Percentiles rank a stretch among this genome's conserved stretches.
These are phyloP conservation scores for Russula vinacea DNA, from an alignment of 768 basidiomycete species.

Conservation along the genomic window DNA sequence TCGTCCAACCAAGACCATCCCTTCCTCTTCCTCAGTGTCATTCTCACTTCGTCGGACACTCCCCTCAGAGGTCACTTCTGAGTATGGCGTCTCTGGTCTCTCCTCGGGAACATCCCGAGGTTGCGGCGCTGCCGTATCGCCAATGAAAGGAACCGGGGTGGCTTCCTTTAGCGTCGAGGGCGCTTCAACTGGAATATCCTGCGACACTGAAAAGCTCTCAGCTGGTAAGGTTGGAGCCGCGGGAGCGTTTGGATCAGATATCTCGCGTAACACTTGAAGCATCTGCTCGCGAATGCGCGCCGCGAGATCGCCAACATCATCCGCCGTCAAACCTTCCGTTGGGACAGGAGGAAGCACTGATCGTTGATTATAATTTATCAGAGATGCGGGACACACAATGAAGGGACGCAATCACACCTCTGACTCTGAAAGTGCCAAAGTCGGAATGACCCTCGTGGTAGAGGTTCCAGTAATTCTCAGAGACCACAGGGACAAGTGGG, in stretches of 20 bases:
- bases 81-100: conserved; percentile 29
- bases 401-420: conserved; percentile 51
- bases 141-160: conserved; percentile 10
- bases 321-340: conserved; percentile 65
- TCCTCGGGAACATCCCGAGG: conserved; percentile 15
- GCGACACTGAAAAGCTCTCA: not conserved
- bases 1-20: conserved; percentile 72
- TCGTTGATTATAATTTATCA: conserved; percentile 21
- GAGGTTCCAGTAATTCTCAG: conserved; percentile 88
- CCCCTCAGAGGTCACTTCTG: conserved; percentile 36
- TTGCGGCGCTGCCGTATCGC: conserved; percentile 11
- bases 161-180: conserved; percentile 14
- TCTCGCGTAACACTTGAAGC: conserved; percentile 72
- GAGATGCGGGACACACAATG: not conserved
- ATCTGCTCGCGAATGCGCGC: conserved; percentile 71
- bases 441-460: conserved; percentile 79
- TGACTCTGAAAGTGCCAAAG: conserved; percentile 71
- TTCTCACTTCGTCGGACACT: conserved; percentile 52
- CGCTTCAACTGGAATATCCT: not conserved
- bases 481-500: conserved; percentile 87
- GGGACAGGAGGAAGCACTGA: conserved; percentile 87
- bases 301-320: conserved; percentile 67
- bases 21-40: conserved; percentile 83
- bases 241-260: conserved; percentile 55
- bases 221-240: conserved; percentile 28